These are phyloP conservation scores for Calonectria naviculata DNA, from an alignment of 2,329 filamentous ascomycete genomes.

Conservation along the genomic window DNA sequence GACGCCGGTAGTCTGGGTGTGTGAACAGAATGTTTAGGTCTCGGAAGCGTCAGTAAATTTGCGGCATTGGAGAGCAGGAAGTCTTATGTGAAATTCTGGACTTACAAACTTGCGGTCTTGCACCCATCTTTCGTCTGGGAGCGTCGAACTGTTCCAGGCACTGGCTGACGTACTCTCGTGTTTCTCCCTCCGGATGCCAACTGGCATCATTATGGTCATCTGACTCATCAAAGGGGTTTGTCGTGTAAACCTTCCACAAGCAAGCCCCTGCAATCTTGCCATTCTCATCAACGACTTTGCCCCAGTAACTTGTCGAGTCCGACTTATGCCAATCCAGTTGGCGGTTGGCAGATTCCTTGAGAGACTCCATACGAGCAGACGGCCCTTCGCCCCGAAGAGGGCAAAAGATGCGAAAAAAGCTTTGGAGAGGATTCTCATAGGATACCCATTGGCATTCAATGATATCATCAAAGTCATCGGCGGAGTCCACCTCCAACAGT, in stretches of 20 bases:
- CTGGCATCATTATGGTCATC: constrained; percentile 23
- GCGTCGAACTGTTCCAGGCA: constrained; percentile 31
- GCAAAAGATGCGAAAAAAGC: constrained; percentile 37
- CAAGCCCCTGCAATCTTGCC: constrained; percentile 34
- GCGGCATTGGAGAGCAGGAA: accelerated
- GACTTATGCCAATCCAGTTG: constrained; percentile 29
- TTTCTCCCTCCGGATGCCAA: constrained; percentile 35
- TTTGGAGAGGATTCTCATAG: constrained; percentile 29
- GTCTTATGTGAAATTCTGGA: background rate
- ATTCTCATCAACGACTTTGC: constrained; percentile 27
- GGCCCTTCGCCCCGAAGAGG: constrained; percentile 24
- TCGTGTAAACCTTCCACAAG: constrained; percentile 31
- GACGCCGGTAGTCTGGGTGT: constrained; percentile 32
- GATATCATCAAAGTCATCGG: constrained; percentile 30
- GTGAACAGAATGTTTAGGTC: constrained; percentile 37
- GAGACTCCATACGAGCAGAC: constrained; percentile 14
- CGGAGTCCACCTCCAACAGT: constrained; percentile 27
- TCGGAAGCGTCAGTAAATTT: background rate
- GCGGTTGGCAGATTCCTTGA: constrained; percentile 6
- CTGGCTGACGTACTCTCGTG: constrained; percentile 28
- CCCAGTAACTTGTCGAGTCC: constrained; percentile 30
- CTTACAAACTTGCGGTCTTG: constrained; percentile 36
- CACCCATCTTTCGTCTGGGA: constrained; percentile 28
- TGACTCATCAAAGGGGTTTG: constrained; percentile 23
- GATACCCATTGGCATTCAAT: constrained; percentile 32